A percentile compares a stretch with the other conserved stretches of the same genome.
Conservation (phyloP, 345 rosid species). For the Eucalyptus sp. region DNA sequence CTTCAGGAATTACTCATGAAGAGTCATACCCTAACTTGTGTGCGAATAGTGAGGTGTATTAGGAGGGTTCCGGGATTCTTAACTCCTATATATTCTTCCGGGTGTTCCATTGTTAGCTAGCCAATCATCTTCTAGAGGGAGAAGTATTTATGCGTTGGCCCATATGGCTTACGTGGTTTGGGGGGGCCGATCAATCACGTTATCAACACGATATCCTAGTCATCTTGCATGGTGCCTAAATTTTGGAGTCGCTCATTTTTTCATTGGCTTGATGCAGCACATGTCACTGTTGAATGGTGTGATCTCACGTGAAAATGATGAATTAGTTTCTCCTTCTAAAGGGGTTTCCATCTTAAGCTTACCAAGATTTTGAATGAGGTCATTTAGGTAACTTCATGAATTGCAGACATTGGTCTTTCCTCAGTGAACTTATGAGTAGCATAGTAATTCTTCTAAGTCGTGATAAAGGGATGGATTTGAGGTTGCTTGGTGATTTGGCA, state of each 20-base stretch:
- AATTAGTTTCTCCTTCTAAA: neutral
- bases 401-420: neutral
- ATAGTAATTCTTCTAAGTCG: neutral
- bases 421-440: neutral
- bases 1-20: neutral
- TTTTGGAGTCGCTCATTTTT: neutral
- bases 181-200: neutral
- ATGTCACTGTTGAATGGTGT: neutral
- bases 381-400: neutral
- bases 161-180: neutral
- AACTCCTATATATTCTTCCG: neutral
- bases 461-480: neutral
- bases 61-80: neutral
- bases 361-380: neutral
- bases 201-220: rapidly evolving
- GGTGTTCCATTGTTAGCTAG: neutral
- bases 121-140: neutral
- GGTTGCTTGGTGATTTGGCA: neutral
- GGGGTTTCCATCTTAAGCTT: neutral
- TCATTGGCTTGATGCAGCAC: neutral
- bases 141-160: neutral
- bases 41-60: neutral
- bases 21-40: neutral
- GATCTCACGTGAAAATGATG: neutral
- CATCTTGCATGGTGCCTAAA: neutral